Evolutionary conservation across 2,329 filamentous ascomycete genomes (phyloP).

Genomic region (Orbilia quercus): DNA sequence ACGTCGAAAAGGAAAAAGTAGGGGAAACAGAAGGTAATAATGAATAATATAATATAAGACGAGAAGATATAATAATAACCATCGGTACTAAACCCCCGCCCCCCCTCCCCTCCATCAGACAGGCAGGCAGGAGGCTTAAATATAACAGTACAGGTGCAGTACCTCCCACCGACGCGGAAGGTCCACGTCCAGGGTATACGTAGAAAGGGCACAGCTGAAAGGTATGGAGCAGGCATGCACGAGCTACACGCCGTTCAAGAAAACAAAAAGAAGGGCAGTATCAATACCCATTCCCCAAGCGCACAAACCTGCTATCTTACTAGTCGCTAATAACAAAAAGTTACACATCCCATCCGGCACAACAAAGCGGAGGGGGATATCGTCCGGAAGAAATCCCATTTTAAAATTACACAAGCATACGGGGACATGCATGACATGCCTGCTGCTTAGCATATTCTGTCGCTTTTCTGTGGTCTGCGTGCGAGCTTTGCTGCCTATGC

Average conservation of each 20-base stretch:
- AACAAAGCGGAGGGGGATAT: background rate
- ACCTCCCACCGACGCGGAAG: slow-evolving; percentile 7
- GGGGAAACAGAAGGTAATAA: background rate
- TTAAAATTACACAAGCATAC: slow-evolving; percentile 14
- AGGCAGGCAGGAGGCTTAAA: slow-evolving; percentile 12
- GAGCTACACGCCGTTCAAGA: background rate
- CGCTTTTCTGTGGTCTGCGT: background rate
- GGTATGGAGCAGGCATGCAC: background rate
- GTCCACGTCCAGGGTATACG: background rate
- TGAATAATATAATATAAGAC: background rate
- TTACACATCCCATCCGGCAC: background rate
- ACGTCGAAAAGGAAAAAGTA: background rate
- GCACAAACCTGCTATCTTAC: too few species aligned
- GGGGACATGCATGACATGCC: slow-evolving; percentile 17
- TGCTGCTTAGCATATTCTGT: background rate
- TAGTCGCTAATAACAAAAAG: background rate
- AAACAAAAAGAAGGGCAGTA: background rate
- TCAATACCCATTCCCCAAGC: too few species aligned
- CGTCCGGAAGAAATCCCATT: slow-evolving; percentile 6
- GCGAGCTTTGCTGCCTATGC: slow-evolving; percentile 2
- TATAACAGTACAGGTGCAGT: background rate
- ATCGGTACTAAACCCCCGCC: slow-evolving; percentile 1
- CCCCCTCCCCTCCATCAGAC: too few species aligned
- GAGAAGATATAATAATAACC: slow-evolving; percentile 1
- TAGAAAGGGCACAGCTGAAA: background rate